Conservation (phyloP, 2,329 filamentous ascomycete genomes). For the Pseudogymnoascus sp. region DNA sequence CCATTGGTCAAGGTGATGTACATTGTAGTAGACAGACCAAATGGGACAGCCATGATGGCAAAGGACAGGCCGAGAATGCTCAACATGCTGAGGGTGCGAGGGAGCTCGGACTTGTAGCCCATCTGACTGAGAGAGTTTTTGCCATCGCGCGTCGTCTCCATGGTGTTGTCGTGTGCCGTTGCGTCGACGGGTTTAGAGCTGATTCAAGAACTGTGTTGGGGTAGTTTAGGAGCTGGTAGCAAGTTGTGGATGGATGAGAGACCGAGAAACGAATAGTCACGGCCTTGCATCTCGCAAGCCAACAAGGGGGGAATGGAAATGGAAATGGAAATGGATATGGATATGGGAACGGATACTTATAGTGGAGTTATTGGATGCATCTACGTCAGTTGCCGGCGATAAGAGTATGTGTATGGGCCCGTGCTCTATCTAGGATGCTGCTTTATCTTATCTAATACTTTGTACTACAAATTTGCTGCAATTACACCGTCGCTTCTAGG, state of each 20-base stretch:
- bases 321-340: neutral
- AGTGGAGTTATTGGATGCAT: neutral
- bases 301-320: neutral
- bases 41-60: conserved; percentile 67
- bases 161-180: neutral
- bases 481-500: no score
- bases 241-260: neutral
- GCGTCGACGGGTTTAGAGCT: neutral
- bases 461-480: no score
- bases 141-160: neutral
- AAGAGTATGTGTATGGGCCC: neutral
- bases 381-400: neutral
- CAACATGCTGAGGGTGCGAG: conserved; percentile 60
- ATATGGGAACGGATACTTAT: neutral
- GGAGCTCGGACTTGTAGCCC: conserved; percentile 62
- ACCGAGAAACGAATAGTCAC: neutral
- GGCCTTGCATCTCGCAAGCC: neutral
- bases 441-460: neutral
- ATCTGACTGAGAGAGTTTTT: conserved; percentile 26
- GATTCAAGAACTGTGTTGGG: neutral
- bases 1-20: conserved; percentile 63
- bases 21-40: conserved; percentile 60
- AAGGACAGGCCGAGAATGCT: conserved; percentile 62
- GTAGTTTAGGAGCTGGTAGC: neutral
- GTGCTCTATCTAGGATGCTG: neutral